Conservation (phyloP, 345 rosid genomes). For the Acer yangbiense region DNA sequence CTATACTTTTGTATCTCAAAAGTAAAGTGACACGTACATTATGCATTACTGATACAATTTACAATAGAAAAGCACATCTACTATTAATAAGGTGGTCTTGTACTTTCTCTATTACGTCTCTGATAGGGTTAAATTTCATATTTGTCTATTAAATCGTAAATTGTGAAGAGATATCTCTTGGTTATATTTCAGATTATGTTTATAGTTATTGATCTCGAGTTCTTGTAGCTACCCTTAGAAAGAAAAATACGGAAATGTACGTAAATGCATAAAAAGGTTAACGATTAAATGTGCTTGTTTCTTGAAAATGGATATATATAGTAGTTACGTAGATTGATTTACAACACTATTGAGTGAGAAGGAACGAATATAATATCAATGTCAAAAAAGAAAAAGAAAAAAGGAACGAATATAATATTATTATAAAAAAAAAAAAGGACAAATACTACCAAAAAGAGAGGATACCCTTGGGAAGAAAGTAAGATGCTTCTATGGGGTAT, state of each 20-base stretch:
- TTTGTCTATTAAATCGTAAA: too few species aligned
- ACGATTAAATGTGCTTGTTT: too few species aligned
- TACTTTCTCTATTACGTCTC: too few species aligned
- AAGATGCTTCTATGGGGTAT: background rate
- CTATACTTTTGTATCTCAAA: too few species aligned
- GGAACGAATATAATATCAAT: background rate
- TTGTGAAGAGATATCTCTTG: accelerated
- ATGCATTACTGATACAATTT: background rate
- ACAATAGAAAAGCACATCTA: background rate
- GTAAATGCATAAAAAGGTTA: too few species aligned
- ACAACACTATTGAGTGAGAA: background rate
- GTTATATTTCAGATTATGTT: too few species aligned
- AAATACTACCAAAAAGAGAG: background rate
- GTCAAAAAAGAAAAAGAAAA: too few species aligned
- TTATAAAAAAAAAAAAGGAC: background rate
- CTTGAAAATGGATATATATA: background rate
- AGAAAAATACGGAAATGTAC: too few species aligned
- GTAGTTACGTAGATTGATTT: background rate
- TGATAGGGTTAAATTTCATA: too few species aligned
- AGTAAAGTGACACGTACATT: background rate
- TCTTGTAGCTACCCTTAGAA: too few species aligned
- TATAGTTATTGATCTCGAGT: too few species aligned
- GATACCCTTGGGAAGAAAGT: background rate
- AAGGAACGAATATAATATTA: background rate
- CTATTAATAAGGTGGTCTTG: too few species aligned